These are phyloP conservation scores for Cryptococcus sp. DNA, from an alignment of 1,284 basidiomycete species.

Conservation along the genomic window DNA sequence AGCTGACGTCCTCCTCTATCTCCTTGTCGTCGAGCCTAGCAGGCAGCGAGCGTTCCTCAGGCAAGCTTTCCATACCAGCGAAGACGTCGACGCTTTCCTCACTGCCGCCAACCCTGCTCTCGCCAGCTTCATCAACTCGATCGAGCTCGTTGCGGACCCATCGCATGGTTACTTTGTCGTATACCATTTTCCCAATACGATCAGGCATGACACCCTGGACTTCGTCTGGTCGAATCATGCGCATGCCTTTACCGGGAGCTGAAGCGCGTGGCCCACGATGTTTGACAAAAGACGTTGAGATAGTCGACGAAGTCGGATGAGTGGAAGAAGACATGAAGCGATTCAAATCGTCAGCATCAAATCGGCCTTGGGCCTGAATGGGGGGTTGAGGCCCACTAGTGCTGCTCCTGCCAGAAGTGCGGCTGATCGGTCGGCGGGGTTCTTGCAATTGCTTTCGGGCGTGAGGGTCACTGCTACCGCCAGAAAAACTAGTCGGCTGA, in stretches of 20 bases:
- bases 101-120: constrained; percentile 49
- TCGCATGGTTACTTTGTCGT: constrained; percentile 73
- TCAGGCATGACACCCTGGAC: constrained; percentile 65
- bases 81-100: constrained; percentile 78
- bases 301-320: constrained; percentile 66
- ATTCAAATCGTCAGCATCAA: constrained; percentile 66
- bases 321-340: constrained; percentile 71
- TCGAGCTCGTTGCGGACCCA: constrained; percentile 69
- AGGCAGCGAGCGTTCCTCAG: constrained; percentile 5
- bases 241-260: constrained; percentile 34
- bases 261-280: constrained; percentile 65
- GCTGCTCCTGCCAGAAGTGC: constrained; percentile 11
- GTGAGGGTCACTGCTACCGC: constrained; percentile 10
- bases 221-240: constrained; percentile 72
- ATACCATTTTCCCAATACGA: constrained; percentile 80
- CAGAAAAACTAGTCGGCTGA: constrained; percentile 9
- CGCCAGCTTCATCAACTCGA: constrained; percentile 45
- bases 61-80: constrained; percentile 77
- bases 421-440: constrained; percentile 19
- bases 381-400: constrained; percentile 7
- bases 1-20: constrained; percentile 4
- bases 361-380: constrained; percentile 3
- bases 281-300: constrained; percentile 78
- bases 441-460: constrained; percentile 12
- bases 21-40: constrained; percentile 1